A percentile compares a stretch with the other conserved stretches of the same genome.
phyloP scores from a whole-genome alignment of 176 grass and related monocot genomes.

The Lolium rigidum region DNA sequence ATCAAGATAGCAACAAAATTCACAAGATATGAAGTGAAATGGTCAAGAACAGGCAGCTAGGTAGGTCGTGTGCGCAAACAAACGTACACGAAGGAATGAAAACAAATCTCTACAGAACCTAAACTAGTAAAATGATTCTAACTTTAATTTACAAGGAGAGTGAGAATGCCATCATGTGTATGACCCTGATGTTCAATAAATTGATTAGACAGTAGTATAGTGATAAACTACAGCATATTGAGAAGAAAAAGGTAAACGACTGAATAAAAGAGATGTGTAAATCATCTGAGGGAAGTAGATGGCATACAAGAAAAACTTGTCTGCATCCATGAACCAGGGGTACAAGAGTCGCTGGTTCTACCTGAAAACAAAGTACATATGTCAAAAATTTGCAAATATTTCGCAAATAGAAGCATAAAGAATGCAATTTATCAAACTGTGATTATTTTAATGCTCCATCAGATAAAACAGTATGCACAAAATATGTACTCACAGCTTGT shows the following conservation, averaged over 20 bases:
- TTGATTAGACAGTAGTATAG: conserved; percentile 5
- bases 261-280: conserved; percentile 1
- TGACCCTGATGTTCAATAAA: conserved; percentile 19
- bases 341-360: conserved; percentile 88
- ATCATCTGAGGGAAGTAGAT: conserved; percentile 29
- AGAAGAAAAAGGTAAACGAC: conserved; percentile 10
- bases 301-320: conserved; percentile 97
- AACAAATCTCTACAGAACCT: conserved; percentile 8
- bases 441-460: conserved; percentile 30
- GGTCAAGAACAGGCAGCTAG: not conserved
- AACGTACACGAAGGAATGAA: conserved; percentile 2
- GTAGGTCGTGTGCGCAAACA: not conserved
- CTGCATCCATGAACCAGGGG: conserved; percentile 88
- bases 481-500: conserved; percentile 79
- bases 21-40: conserved; percentile 28
- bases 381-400: conserved; percentile 37
- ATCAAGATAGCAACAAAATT: not conserved
- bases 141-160: not conserved
- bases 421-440: conserved; percentile 23
- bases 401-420: conserved; percentile 36
- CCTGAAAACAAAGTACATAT: conserved; percentile 54
- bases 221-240: conserved; percentile 21
- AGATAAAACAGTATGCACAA: conserved; percentile 19
- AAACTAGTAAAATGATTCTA: conserved; percentile 16
- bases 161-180: conserved; percentile 12